phyloP scores from a whole-genome alignment of 2,329 filamentous ascomycete genomes.

The Beauveria rudraprayagi region DNA sequence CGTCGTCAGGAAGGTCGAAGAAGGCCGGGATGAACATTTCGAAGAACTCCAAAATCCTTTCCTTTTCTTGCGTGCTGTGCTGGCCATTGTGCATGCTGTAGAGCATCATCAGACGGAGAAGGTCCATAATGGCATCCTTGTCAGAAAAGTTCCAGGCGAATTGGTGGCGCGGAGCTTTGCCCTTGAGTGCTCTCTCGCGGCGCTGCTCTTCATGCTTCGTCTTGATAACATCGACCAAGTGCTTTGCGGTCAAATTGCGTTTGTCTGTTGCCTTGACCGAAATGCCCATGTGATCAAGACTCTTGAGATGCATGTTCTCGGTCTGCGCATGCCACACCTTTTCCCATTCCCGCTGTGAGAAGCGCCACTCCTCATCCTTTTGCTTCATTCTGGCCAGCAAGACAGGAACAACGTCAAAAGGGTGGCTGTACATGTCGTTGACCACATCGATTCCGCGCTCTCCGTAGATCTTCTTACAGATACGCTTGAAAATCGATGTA shows the following conservation, averaged over 20 bases:
- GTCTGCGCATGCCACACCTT: conserved; percentile 98
- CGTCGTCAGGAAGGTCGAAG: conserved; percentile 66
- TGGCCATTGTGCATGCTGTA: conserved; percentile 62
- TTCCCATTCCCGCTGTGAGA: conserved; percentile 95
- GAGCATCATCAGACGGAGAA: conserved; percentile 54
- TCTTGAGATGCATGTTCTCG: conserved; percentile 89
- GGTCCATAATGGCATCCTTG: conserved; percentile 56
- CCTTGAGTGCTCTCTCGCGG: conserved; percentile 57
- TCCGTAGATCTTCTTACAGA: conserved; percentile 96
- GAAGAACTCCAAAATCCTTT: conserved; percentile 66
- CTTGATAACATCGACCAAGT: conserved; percentile 82
- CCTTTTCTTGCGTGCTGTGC: conserved; percentile 64
- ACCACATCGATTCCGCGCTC: conserved; percentile 81
- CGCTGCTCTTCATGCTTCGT: conserved; percentile 88
- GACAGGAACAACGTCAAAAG: conserved; percentile 81
- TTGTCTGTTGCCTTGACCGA: conserved; percentile 85
- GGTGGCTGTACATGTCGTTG: conserved; percentile 74
- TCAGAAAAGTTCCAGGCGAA: conserved; percentile 69
- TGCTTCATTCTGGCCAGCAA: conserved; percentile 85
- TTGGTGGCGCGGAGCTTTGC: conserved; percentile 59
- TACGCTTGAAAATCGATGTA: conserved; percentile 92
- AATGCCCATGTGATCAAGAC: conserved; percentile 92
- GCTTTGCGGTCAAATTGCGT: conserved; percentile 82
- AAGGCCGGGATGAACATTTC: conserved; percentile 69
- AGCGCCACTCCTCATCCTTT: conserved; percentile 96